Percentiles rank a stretch among this genome's conserved stretches.
These are phyloP conservation scores for Talaromyces stipitatus DNA, from an alignment of 495 filamentous ascomycete species.

Conservation along the genomic window DNA sequence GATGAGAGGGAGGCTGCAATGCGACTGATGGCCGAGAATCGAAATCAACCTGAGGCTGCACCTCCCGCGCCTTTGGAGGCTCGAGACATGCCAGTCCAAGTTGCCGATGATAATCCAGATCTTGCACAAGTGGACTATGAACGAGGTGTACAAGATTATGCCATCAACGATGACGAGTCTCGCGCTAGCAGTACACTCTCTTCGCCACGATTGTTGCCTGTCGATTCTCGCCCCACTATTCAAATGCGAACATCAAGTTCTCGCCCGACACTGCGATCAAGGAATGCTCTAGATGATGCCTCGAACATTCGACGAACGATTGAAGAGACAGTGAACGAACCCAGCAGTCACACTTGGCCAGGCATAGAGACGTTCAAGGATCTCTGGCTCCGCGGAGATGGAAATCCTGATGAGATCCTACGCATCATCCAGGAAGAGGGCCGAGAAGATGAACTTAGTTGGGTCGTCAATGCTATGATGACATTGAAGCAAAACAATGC, in stretches of 20 bases:
- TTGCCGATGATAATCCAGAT: background rate
- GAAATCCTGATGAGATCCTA: conserved; percentile 51
- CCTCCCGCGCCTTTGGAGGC: conserved; percentile 8
- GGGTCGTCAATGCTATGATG: conserved; percentile 34
- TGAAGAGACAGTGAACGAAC: conserved; percentile 21
- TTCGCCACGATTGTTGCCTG: background rate
- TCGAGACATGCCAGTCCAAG: conserved; percentile 16
- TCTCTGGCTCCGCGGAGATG: conserved; percentile 44
- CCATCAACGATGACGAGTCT: conserved; percentile 5
- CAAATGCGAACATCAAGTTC: conserved; percentile 5
- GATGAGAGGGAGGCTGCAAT: conserved; percentile 40
- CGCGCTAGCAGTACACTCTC: background rate
- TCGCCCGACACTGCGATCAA: conserved; percentile 6
- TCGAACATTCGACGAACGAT: conserved; percentile 28
- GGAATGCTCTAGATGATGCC: conserved; percentile 15
- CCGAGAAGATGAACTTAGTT: conserved; percentile 46
- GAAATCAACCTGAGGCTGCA: conserved; percentile 15
- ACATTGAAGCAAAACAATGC: conserved; percentile 10
- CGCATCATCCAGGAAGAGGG: conserved; percentile 55
- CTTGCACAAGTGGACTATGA: background rate
- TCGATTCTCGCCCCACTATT: conserved; percentile 3
- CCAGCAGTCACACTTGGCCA: conserved; percentile 16
- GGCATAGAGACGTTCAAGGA: conserved; percentile 41
- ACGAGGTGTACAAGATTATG: background rate
- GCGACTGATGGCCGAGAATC: conserved; percentile 33